Percentiles rank a stretch among this genome's conserved stretches.
Conservation (phyloP, 177 flowering plant genomes). For the Vitis hybrid region DNA sequence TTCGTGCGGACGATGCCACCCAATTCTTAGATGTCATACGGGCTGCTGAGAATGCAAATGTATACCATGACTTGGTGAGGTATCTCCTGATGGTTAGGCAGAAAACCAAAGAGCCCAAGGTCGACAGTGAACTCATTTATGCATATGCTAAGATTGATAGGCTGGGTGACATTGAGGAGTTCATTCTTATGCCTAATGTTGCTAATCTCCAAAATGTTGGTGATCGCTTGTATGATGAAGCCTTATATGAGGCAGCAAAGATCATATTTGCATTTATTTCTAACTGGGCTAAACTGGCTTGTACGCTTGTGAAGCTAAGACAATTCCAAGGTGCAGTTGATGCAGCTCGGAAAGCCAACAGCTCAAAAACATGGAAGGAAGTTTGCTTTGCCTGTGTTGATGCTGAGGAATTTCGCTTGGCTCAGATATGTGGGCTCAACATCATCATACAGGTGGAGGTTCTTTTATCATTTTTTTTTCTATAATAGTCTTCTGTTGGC, state of each 20-base stretch:
- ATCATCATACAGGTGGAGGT: slow-evolving; percentile 84
- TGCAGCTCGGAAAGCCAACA: slow-evolving; percentile 98
- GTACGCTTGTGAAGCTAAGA: slow-evolving; percentile 79
- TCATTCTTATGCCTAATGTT: slow-evolving; percentile 98
- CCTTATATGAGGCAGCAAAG: slow-evolving; percentile 94
- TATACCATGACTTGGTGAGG: slow-evolving; percentile 91
- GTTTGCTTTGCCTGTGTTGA: slow-evolving; percentile 99
- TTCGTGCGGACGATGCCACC: slow-evolving; percentile 96
- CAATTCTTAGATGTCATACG: slow-evolving; percentile 88
- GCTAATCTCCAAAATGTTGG: slow-evolving; percentile 98
- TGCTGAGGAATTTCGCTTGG: slow-evolving; percentile 98
- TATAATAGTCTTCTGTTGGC: too few species aligned
- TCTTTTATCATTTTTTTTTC: background rate
- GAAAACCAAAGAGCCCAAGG: slow-evolving; percentile 93
- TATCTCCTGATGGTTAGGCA: slow-evolving; percentile 98
- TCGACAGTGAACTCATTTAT: slow-evolving; percentile 96
- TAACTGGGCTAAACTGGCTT: slow-evolving; percentile 97
- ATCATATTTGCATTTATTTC: slow-evolving; percentile 94
- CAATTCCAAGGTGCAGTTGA: slow-evolving; percentile 99
- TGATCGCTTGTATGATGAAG: slow-evolving; percentile 92
- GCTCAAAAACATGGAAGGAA: slow-evolving; percentile 98
- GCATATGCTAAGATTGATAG: slow-evolving; percentile 99
- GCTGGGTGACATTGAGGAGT: slow-evolving; percentile 93
- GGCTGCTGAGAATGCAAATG: slow-evolving; percentile 84
- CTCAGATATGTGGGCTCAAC: slow-evolving; percentile 98